Evolutionary conservation across 371 early-diverging fungal genomes (phyloP).

Genomic region (Blyttiomyces sp.): DNA sequence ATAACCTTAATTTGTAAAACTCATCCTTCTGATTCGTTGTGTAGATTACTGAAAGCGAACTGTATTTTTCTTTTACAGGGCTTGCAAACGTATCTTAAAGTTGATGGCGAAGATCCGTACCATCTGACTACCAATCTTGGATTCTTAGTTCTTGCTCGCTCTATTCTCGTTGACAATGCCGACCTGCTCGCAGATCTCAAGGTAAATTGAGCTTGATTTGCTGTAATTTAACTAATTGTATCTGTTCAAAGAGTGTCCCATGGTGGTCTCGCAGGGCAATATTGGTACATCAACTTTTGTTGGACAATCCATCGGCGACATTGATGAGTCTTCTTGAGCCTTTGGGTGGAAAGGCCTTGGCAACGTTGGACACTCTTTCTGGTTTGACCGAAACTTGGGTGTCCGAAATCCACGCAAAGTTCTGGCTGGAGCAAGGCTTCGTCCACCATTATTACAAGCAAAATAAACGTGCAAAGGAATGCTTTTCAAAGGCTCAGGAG

Average conservation of each 20-base stretch:
- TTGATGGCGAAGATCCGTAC: constrained; percentile 85
- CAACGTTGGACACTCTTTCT: neutral
- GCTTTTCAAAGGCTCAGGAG: constrained; percentile 71
- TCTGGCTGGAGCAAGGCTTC: constrained; percentile 73
- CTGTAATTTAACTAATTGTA: neutral
- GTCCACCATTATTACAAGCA: constrained; percentile 71
- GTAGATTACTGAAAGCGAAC: neutral
- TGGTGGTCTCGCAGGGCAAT: constrained; percentile 79
- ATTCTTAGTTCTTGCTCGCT: constrained; percentile 62
- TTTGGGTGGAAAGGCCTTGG: no score
- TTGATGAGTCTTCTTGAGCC: constrained; percentile 39
- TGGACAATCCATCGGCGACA: constrained; percentile 81
- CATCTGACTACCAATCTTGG: constrained; percentile 67
- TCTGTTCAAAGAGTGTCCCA: constrained; percentile 9
- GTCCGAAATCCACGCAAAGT: constrained; percentile 26
- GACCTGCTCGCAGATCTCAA: constrained; percentile 2
- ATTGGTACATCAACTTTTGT: constrained; percentile 76
- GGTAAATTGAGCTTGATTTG: constrained; percentile 21
- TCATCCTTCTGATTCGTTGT: neutral
- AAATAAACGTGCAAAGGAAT: constrained; percentile 62
- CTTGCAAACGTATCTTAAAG: constrained; percentile 45
- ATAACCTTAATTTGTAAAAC: neutral
- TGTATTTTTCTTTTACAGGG: neutral
- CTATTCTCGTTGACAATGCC: constrained; percentile 57
- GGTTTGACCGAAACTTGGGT: neutral